Evolutionary conservation across 1,139 yeast genomes (phyloP), one percentile per base, ranked within the genome.

Genomic region (Wickerhamomyces sp.): DNA sequence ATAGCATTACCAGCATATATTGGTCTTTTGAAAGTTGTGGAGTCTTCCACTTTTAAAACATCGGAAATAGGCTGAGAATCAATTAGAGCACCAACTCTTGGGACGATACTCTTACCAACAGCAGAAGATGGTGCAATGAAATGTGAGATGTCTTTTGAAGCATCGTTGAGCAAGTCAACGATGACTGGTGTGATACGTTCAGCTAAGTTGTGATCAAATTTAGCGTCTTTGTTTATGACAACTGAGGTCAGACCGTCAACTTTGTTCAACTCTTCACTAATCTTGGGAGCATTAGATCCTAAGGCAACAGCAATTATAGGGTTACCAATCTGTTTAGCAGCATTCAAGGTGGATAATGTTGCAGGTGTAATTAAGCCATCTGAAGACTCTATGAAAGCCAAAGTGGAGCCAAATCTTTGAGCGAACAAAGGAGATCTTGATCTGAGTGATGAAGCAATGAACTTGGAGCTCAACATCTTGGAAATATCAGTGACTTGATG

Each of bases 1-100:
- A 88, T 69, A 3, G 95, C 96, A 62, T 92, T 92, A 36, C 98
- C 98, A 26, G 98, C 98, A 59, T 88, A 92, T 37, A 92, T 88
- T 37, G 97, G 97, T 60, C 97, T 81, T 28, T 81, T 80, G 64
- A 92, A 92, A 7, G 95, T 86, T 46, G 74, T 74, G 21, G 76
- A 71, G 38, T 78, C 70, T 48, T 74, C 75, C 33, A 92, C 81
- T 56, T 77, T 76, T 49, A 75, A 75, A 44, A 92, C 74, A 56
- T 92, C 97, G 28, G 90, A 78, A 41, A 92, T 66, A 33, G 97
- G 97, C 66, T 92, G 97, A 21, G 77, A 74, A 56, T 92, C 96
- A 43, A 90, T 67, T 42, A 84, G 56, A 1, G 97, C 97, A 27
- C 87, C 95, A 26, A 86, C 72, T 51, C 98, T 74, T 28, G 98